These are phyloP conservation scores for Penicillium egyptiacum DNA, from an alignment of 495 filamentous ascomycete species.

Conservation along the genomic window DNA sequence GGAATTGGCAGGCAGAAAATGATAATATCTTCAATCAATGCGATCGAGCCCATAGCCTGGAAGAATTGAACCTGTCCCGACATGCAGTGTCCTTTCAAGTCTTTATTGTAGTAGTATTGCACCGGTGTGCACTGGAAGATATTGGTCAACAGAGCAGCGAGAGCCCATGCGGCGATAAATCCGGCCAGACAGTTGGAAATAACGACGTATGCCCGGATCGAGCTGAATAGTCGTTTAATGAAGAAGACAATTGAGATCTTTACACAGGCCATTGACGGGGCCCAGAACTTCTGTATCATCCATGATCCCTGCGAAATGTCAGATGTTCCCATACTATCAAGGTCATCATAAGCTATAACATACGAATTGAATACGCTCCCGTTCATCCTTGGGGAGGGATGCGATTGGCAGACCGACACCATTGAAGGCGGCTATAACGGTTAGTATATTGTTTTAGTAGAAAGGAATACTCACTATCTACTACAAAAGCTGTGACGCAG, in stretches of 20 bases:
- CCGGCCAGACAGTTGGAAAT: not conserved
- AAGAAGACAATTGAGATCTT: constrained; percentile 40
- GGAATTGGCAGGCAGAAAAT: constrained; percentile 39
- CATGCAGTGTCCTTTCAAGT: constrained; percentile 29
- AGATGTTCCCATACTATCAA: not conserved
- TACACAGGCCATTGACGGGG: constrained; percentile 29
- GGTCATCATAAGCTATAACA: not conserved
- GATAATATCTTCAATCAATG: constrained; percentile 35
- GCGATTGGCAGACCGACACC: not conserved
- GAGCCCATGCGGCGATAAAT: constrained; percentile 21
- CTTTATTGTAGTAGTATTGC: constrained; percentile 29
- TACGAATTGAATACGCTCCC: not conserved
- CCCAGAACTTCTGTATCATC: constrained; percentile 31
- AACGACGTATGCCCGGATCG: constrained; percentile 6
- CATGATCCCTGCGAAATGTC: constrained; percentile 18
- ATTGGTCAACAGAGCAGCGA: constrained; percentile 24
- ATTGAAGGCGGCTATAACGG: constrained; percentile 1
- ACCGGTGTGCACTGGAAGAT: constrained; percentile 33
- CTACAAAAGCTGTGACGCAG: constrained; percentile 1
- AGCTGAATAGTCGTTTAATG: constrained; percentile 27
- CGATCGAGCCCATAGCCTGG: constrained; percentile 21
- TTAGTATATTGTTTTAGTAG: not conserved
- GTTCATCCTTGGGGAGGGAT: not conserved
- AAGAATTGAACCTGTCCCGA: constrained; percentile 16
- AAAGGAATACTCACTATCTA: not conserved